phyloP scores from a whole-genome alignment of 139 green algal species.

The Micromonas pusilla region DNA sequence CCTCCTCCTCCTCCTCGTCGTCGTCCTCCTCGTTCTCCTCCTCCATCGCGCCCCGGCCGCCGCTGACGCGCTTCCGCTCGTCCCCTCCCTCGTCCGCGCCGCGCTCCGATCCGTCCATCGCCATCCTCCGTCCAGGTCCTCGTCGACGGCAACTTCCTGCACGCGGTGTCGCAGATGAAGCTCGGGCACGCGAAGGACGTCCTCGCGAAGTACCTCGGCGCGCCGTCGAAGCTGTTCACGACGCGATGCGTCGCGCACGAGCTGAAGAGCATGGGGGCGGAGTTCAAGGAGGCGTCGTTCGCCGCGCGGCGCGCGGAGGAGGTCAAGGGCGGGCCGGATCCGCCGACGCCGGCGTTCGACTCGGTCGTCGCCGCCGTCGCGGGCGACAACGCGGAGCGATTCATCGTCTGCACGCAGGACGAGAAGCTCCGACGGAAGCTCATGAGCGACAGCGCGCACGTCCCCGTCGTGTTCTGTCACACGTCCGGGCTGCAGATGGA shows the following conservation, averaged over 20 bases:
- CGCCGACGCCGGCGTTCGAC: neutral
- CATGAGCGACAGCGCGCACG: too few species aligned
- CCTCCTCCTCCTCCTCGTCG: too few species aligned
- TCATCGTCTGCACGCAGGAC: constrained; percentile 26
- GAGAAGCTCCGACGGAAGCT: neutral
- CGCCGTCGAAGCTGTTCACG: constrained; percentile 14
- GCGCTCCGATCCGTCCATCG: neutral
- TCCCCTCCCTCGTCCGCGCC: too few species aligned
- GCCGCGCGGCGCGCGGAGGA: neutral
- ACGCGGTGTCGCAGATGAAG: neutral
- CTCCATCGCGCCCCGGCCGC: too few species aligned
- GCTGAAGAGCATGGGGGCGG: neutral
- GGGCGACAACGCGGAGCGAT: constrained; percentile 2
- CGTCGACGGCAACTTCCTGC: constrained; percentile 21
- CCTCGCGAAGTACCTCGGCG: constrained; percentile 1
- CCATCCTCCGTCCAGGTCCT: neutral
- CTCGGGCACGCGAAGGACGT: neutral
- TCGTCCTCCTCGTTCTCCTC: too few species aligned
- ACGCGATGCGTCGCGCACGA: constrained; percentile 12
- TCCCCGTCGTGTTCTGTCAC: constrained; percentile 4
- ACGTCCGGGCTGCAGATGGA: constrained; percentile 21
- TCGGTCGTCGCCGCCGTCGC: neutral
- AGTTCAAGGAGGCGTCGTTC: neutral
- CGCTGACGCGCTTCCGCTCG: too few species aligned
- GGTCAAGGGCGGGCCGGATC: neutral